phyloP scores from a whole-genome alignment of 164 flowering plant species.

The Macadamia integrifolia region DNA sequence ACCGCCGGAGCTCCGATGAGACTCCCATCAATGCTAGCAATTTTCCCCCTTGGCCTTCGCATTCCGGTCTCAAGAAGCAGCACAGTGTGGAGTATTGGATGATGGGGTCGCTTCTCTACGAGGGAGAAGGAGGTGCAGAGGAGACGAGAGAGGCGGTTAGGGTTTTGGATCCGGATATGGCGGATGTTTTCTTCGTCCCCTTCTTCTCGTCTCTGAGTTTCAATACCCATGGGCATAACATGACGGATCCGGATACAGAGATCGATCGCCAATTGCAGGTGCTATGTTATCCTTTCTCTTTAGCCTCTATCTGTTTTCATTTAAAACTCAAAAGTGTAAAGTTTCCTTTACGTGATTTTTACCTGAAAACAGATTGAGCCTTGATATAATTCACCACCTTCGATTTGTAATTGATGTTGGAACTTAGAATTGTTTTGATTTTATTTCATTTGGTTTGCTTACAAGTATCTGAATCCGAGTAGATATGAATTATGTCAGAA shows the following conservation, averaged over 20 bases:
- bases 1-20: slow-evolving; percentile 22
- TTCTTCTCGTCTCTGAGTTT: slow-evolving; percentile 93
- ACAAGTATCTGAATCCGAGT: too few species aligned
- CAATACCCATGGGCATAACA: slow-evolving; percentile 67
- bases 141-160: slow-evolving; percentile 56
- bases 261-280: slow-evolving; percentile 78
- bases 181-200: slow-evolving; percentile 86
- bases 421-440: too few species aligned
- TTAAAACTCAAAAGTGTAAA: too few species aligned
- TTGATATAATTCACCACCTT: too few species aligned
- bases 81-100: slow-evolving; percentile 98
- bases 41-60: slow-evolving; percentile 62
- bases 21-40: slow-evolving; percentile 30
- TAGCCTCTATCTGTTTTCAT: too few species aligned
- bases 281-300: not conserved
- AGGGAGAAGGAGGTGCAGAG: slow-evolving; percentile 22
- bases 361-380: too few species aligned
- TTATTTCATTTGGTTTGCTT: too few species aligned
- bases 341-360: too few species aligned
- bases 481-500: too few species aligned
- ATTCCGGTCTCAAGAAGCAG: slow-evolving; percentile 66
- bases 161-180: slow-evolving; percentile 74
- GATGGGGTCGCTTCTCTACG: slow-evolving; percentile 63
- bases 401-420: too few species aligned
- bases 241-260: slow-evolving; percentile 81